Base-by-base conservation (phyloP, 1,284 basidiomycete species). In the Tylopilus sp. region DNA sequence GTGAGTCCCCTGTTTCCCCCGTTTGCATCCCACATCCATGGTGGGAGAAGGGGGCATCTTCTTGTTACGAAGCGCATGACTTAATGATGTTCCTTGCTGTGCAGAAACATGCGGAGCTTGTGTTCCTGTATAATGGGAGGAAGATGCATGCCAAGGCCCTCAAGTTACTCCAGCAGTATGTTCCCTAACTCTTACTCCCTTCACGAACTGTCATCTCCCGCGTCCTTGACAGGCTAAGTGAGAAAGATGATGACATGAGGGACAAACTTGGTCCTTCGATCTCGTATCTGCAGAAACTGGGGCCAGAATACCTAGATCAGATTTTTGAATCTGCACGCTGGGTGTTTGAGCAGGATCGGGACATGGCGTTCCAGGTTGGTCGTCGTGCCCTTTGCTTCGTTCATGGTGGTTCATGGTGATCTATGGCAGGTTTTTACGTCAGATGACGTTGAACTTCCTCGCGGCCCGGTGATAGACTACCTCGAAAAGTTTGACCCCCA, bases 91-190 rank as follows among this genome's bases (percentile, higher is more conserved):
- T 55, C 44, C 38, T 61, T 16, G 36, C 6, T 29, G 29, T 56
- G 13, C 74, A 98, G 94, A 97, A 96, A 90, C 94, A 89, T 74
- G 87, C 91, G 2, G 98, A 99, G 78, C 86, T 99, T 58, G 91
- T 96, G 57, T 94, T 95, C 76, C 81, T 99, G 49, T 99, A 98
- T 77, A 91, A 95, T 72, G 96, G 95, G 55, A 97, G 97, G 84
- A 93, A 94, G 81, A 97, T 97, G 95, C 98, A 99, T 73, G 85
- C 84, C 9, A 94, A 97, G 79, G 97, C 97, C 0, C 81, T 99
- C 65, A 83, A 87, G 26, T 85, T 99, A 53, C 84, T 99, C 18
- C 87, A 88, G 75, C 88, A 93, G 96, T 95, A 57, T 61, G 58
- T 55, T 18, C 41, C 16, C 53, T 15, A 33, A 36, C 68, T 36